A percentile compares a stretch with the other conserved stretches of the same genome.
Conservation (phyloP, 345 rosid species). For the Melastoma malabathricum region DNA sequence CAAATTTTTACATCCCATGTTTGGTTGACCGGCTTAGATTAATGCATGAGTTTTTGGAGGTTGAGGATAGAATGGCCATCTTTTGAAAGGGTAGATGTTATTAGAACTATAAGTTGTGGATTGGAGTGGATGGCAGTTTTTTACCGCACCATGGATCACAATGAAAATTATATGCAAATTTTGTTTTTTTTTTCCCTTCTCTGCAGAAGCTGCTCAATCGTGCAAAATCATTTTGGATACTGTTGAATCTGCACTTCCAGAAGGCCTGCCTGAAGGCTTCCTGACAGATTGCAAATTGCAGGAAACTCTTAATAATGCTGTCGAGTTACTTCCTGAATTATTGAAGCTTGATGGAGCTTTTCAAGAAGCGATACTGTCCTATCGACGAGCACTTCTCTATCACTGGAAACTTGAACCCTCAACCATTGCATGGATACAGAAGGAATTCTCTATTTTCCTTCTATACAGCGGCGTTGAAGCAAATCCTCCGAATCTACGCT, state of each 20-base stretch:
- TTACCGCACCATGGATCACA: no score
- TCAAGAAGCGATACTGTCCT: conserved; percentile 43
- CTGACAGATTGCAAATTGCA: conserved; percentile 34
- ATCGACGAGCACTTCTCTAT: conserved; percentile 50
- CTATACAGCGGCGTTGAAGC: conserved; percentile 57
- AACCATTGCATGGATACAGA: conserved; percentile 44
- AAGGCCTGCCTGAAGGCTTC: conserved; percentile 46
- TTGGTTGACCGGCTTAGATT: no score
- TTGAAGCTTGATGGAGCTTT: conserved; percentile 50
- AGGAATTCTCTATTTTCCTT: conserved; percentile 51
- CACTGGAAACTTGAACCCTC: conserved; percentile 47
- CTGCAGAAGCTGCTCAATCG: conserved; percentile 60
- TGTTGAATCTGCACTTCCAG: conserved; percentile 59
- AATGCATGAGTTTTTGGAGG: no score
- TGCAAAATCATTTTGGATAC: conserved; percentile 56
- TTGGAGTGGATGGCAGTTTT: no score
- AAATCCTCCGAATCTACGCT: conserved; percentile 48
- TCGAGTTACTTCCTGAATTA: conserved; percentile 60
- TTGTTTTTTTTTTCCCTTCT: no score
- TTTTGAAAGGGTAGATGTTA: no score
- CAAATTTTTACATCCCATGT: no score
- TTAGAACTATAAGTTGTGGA: no score
- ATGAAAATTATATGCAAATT: no score
- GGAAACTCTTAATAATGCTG: conserved; percentile 47
- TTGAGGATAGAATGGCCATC: no score